Percentiles rank a stretch among this genome's conserved stretches.
Evolutionary conservation across 805 yeast genomes (phyloP).

Genomic region (Starmera quercuum): DNA sequence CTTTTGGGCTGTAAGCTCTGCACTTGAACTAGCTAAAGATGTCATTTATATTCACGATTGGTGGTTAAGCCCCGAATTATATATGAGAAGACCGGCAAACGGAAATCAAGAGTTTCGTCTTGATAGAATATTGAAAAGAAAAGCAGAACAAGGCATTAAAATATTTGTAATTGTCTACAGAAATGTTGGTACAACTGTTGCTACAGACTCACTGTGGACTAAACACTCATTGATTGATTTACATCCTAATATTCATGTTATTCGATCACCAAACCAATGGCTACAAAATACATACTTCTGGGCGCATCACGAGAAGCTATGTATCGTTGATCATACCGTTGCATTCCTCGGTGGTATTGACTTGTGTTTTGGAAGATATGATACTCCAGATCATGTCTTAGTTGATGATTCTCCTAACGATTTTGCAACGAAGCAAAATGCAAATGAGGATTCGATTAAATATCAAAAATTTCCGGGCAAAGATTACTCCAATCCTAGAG

Average conservation of each 20-base stretch:
- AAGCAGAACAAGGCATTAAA: slow-evolving; percentile 93
- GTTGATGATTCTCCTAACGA: slow-evolving; percentile 56
- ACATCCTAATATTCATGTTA: slow-evolving; percentile 79
- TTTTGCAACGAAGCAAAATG: slow-evolving; percentile 21
- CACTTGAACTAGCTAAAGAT: slow-evolving; percentile 88
- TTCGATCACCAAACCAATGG: slow-evolving; percentile 93
- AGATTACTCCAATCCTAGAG: slow-evolving; percentile 94
- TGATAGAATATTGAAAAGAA: slow-evolving; percentile 78
- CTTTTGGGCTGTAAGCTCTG: slow-evolving; percentile 92
- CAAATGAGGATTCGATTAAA: slow-evolving; percentile 34
- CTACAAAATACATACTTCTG: slow-evolving; percentile 90
- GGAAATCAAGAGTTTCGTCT: slow-evolving; percentile 93
- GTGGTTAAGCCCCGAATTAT: slow-evolving; percentile 96
- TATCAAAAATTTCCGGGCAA: slow-evolving; percentile 84
- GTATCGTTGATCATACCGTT: slow-evolving; percentile 78
- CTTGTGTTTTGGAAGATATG: slow-evolving; percentile 91
- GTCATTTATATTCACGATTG: slow-evolving; percentile 93
- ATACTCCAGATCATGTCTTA: slow-evolving; percentile 91
- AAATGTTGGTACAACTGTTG: slow-evolving; percentile 88
- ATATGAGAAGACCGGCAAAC: slow-evolving; percentile 87
- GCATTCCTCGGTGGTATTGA: slow-evolving; percentile 96
- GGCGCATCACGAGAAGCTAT: slow-evolving; percentile 97
- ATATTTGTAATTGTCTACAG: slow-evolving; percentile 87
- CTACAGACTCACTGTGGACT: slow-evolving; percentile 90
- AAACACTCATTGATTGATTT: slow-evolving; percentile 85